Conservation (phyloP, 192 early-diverging fungal species). For the Piromyces sp. region DNA sequence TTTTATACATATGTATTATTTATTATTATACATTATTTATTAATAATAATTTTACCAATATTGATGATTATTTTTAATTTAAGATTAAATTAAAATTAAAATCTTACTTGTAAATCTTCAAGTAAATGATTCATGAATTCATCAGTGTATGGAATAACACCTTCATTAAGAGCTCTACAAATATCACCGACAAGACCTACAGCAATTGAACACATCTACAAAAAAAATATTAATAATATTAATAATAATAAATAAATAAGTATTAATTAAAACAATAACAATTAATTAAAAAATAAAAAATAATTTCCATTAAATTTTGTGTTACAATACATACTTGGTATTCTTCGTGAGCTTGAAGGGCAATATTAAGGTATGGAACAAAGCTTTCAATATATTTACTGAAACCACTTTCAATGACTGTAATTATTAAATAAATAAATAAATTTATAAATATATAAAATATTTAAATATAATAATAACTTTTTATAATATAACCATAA, state of each 20-base stretch:
- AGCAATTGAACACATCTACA: constrained; percentile 74
- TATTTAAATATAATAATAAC: not conserved
- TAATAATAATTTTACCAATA: no score
- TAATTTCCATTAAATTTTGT: no score
- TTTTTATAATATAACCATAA: no score
- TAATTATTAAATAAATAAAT: not conserved
- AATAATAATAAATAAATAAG: not conserved
- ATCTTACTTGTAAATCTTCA: constrained; percentile 45
- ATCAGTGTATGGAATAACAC: constrained; percentile 61
- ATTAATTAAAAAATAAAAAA: no score
- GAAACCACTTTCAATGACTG: constrained; percentile 72
- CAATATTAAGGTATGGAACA: constrained; percentile 58
- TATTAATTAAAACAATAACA: no score
- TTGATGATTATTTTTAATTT: no score
- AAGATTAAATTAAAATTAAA: no score
- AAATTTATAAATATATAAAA: not conserved
- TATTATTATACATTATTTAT: not conserved
- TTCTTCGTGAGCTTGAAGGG: constrained; percentile 79
- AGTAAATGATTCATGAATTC: constrained; percentile 71
- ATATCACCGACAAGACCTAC: constrained; percentile 96
- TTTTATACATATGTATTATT: not conserved
- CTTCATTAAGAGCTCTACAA: constrained; percentile 65
- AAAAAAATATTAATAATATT: not conserved
- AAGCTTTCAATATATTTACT: constrained; percentile 74
- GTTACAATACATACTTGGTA: constrained; percentile 26